These are phyloP conservation scores for Escallonia rubra DNA, from an alignment of 129 eudicot species.

Conservation along the genomic window DNA sequence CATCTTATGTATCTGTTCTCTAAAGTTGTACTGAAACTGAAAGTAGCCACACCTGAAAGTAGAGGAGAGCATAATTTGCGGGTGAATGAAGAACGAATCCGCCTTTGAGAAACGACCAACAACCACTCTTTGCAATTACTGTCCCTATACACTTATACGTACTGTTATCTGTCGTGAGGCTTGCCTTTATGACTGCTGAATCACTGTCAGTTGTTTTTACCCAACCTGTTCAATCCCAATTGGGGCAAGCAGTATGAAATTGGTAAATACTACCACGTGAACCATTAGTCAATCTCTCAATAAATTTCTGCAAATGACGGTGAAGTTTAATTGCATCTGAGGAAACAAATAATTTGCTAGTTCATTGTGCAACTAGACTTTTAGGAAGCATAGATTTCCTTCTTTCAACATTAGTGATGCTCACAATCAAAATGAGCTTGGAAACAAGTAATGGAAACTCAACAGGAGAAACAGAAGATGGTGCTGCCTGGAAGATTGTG, in stretches of 20 bases:
- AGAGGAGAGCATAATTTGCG: slow-evolving; percentile 18
- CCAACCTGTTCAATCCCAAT: slow-evolving; percentile 35
- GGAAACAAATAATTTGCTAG: too few relatives aligned
- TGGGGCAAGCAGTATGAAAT: not conserved
- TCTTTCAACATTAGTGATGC: too few relatives aligned
- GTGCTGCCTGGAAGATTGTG: slow-evolving; percentile 40
- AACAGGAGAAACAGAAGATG: slow-evolving; percentile 66
- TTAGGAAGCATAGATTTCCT: too few relatives aligned
- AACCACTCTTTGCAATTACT: slow-evolving; percentile 38
- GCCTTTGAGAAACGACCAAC: slow-evolving; percentile 82
- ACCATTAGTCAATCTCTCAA: too few relatives aligned
- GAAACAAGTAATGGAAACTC: slow-evolving; percentile 16
- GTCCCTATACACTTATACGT: slow-evolving; percentile 38
- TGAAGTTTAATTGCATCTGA: too few relatives aligned
- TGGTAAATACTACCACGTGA: too few relatives aligned
- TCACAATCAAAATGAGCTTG: not conserved
- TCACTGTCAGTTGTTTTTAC: slow-evolving; percentile 32
- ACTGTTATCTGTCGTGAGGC: slow-evolving; percentile 21
- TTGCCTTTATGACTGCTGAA: slow-evolving; percentile 36
- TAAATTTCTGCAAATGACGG: too few relatives aligned
- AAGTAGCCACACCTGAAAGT: slow-evolving; percentile 35
- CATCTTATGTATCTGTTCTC: not conserved
- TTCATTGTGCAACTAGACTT: too few relatives aligned
- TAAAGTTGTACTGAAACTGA: too few relatives aligned
- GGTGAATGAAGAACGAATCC: slow-evolving; percentile 50